Evolutionary conservation across 805 yeast species (phyloP).

Genomic region (Wickerhamomyces chambardii): DNA sequence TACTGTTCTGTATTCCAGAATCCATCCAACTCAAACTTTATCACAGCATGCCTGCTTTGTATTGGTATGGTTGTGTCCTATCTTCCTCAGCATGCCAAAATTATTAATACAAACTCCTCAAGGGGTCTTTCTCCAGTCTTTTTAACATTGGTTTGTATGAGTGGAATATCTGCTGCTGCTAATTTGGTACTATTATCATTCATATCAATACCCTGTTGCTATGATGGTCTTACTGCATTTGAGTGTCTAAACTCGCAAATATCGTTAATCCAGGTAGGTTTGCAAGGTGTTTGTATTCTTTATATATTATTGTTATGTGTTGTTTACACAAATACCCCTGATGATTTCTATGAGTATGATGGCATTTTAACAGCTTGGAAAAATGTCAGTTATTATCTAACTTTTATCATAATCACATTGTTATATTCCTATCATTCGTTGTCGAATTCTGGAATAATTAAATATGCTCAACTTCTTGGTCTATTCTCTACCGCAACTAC

Average conservation of each 20-base stretch:
- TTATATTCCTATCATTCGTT: slow-evolving; percentile 20
- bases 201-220: slow-evolving; percentile 57
- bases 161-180: slow-evolving; percentile 59
- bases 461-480: slow-evolving; percentile 55
- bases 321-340: slow-evolving; percentile 32
- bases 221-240: slow-evolving; percentile 31
- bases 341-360: slow-evolving; percentile 33
- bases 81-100: slow-evolving; percentile 64
- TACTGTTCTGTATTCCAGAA: slow-evolving; percentile 15
- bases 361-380: slow-evolving; percentile 31
- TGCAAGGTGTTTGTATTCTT: slow-evolving; percentile 53
- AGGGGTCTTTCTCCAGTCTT: slow-evolving; percentile 76
- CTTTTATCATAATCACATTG: slow-evolving; percentile 21
- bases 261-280: slow-evolving; percentile 57
- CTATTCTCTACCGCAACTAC: slow-evolving; percentile 55
- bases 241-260: slow-evolving; percentile 61
- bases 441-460: slow-evolving; percentile 11
- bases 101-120: slow-evolving; percentile 48
- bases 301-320: slow-evolving; percentile 49
- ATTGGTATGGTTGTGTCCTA: slow-evolving; percentile 65
- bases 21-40: slow-evolving; percentile 42
- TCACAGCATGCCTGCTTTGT: slow-evolving; percentile 43
- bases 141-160: slow-evolving; percentile 58
- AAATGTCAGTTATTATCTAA: slow-evolving; percentile 27
- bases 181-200: slow-evolving; percentile 57